Percentiles rank a stretch among this genome's conserved stretches.
These are phyloP conservation scores for Brassica cretica DNA, from an alignment of 345 rosid genomes.

Conservation along the genomic window DNA sequence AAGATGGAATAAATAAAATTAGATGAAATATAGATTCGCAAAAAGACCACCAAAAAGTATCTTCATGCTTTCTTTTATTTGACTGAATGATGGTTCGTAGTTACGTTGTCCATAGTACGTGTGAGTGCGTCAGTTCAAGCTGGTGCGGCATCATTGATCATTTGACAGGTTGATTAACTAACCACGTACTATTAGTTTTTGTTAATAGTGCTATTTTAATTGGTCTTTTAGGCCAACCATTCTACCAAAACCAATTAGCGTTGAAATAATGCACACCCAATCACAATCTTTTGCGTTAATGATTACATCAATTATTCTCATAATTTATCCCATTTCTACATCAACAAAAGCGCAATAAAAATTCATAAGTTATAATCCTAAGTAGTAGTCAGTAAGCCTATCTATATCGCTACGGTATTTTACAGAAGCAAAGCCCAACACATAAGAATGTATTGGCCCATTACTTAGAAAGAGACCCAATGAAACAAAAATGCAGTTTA, in stretches of 20 bases:
- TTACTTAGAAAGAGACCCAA: neutral
- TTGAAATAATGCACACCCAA: neutral
- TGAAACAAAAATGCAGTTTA: neutral
- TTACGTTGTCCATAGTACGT: neutral
- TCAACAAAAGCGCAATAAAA: neutral
- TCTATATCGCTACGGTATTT: neutral
- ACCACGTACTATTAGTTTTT: slow-evolving; percentile 5
- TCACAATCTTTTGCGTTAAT: neutral
- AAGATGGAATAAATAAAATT: too few relatives aligned
- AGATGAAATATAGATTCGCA: neutral
- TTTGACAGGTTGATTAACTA: slow-evolving; percentile 21
- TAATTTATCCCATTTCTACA: neutral
- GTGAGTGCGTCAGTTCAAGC: neutral
- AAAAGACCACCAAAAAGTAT: neutral
- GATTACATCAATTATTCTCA: neutral
- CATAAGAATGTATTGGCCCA: neutral
- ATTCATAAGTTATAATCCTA: too few relatives aligned
- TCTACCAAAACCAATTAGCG: slow-evolving; percentile 18
- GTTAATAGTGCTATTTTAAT: neutral
- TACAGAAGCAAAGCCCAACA: slow-evolving; percentile 25
- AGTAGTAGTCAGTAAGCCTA: neutral
- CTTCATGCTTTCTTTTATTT: neutral
- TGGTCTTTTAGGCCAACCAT: slow-evolving; percentile 18
- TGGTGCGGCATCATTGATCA: slow-evolving; percentile 1
- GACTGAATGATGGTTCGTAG: neutral